These are phyloP conservation scores for Verbena officinalis DNA, from an alignment of 257 asterid genomes.

Conservation along the genomic window DNA sequence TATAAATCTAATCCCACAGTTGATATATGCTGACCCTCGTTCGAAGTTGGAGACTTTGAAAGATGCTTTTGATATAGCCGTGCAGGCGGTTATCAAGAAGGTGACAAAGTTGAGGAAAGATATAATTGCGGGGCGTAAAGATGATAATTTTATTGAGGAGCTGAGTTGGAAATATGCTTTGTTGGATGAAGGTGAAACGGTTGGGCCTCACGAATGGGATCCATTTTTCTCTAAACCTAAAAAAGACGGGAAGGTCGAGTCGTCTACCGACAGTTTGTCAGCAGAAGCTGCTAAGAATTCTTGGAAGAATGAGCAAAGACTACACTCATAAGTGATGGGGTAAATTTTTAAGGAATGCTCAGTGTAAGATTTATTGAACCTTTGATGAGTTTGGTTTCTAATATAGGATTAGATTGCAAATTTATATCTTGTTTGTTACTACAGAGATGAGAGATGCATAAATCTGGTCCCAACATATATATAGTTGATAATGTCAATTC, in stretches of 20 bases:
- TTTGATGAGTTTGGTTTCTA: neutral
- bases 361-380: neutral
- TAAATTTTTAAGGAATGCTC: neutral
- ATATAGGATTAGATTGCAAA: slow-evolving; percentile 9
- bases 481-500: no score
- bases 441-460: slow-evolving; percentile 15
- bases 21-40: slow-evolving; percentile 79
- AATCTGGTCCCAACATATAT: neutral
- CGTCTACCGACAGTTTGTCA: slow-evolving; percentile 45
- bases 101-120: slow-evolving; percentile 74
- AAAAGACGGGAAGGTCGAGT: slow-evolving; percentile 34
- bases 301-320: slow-evolving; percentile 59
- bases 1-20: slow-evolving; percentile 70
- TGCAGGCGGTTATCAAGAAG: slow-evolving; percentile 60
- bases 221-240: slow-evolving; percentile 66
- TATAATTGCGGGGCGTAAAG: slow-evolving; percentile 53
- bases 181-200: slow-evolving; percentile 51
- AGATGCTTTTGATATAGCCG: slow-evolving; percentile 90
- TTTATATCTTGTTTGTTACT: slow-evolving; percentile 12
- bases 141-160: slow-evolving; percentile 59
- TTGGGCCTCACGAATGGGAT: slow-evolving; percentile 82
- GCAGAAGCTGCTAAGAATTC: slow-evolving; percentile 64
- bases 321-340: slow-evolving; percentile 13
- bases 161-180: slow-evolving; percentile 80
- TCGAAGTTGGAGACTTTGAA: slow-evolving; percentile 63